Evolutionary conservation across 495 filamentous ascomycete genomes (phyloP).

Genomic region (Aspergillus sclerotiicarbonarius): DNA sequence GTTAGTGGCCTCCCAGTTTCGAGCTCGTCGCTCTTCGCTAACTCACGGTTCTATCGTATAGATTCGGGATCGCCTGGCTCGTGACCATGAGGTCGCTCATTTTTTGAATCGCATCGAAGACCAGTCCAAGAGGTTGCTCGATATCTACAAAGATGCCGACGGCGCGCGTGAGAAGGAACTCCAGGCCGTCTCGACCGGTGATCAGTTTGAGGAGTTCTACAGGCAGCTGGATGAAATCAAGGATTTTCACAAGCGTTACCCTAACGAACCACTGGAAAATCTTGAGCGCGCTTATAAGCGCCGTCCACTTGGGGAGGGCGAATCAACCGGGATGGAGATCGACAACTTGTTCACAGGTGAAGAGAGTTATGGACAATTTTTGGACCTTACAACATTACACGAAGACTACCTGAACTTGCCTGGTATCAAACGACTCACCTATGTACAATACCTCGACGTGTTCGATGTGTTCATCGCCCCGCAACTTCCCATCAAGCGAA

Average conservation of each 20-base stretch:
- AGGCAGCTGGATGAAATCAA: slow-evolving; percentile 77
- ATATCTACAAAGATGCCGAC: slow-evolving; percentile 81
- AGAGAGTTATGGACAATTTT: slow-evolving; percentile 84
- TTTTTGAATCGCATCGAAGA: slow-evolving; percentile 82
- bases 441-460: slow-evolving; percentile 84
- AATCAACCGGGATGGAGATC: slow-evolving; percentile 60
- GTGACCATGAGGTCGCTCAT: slow-evolving; percentile 88
- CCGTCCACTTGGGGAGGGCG: slow-evolving; percentile 63
- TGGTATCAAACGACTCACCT: slow-evolving; percentile 75
- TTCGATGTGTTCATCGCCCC: slow-evolving; percentile 85
- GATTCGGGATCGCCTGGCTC: slow-evolving; percentile 80
- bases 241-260: slow-evolving; percentile 84
- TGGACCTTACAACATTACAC: slow-evolving; percentile 81
- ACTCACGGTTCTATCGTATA: slow-evolving; percentile 41
- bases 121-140: slow-evolving; percentile 75
- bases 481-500: slow-evolving; percentile 64
- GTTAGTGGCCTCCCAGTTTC: slow-evolving; percentile 45
- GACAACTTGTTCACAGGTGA: slow-evolving; percentile 95
- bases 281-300: slow-evolving; percentile 88
- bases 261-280: slow-evolving; percentile 93
- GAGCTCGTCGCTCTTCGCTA: background rate
- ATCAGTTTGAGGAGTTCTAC: slow-evolving; percentile 91
- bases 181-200: slow-evolving; percentile 78
- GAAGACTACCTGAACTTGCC: slow-evolving; percentile 89
- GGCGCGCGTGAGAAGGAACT: slow-evolving; percentile 72